These are phyloP conservation scores for Isoetes taiwanensis DNA, from an alignment of 75 land plant species.

Conservation along the genomic window DNA sequence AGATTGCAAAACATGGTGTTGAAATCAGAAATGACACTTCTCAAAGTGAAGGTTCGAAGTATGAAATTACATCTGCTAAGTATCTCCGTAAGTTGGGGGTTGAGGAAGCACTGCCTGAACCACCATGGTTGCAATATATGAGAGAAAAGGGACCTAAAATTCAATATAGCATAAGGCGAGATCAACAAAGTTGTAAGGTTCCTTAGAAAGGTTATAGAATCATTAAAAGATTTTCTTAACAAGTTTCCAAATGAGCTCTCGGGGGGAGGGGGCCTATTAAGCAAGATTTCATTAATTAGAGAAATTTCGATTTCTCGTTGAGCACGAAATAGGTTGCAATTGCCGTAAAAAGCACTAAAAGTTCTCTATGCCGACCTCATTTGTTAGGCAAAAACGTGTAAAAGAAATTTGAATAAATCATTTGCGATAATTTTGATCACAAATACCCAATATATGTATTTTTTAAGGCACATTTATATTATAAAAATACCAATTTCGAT, in stretches of 20 bases:
- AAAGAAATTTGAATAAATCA: too few species aligned
- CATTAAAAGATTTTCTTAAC: conserved; percentile 27
- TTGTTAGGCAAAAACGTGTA: too few species aligned
- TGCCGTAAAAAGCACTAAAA: too few species aligned
- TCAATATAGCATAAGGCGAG: conserved; percentile 23
- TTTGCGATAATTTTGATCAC: too few species aligned
- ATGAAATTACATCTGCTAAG: conserved; percentile 43
- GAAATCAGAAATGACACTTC: conserved; percentile 62
- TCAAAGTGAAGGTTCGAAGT: conserved; percentile 26
- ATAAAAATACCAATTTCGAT: too few species aligned
- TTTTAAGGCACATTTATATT: too few species aligned
- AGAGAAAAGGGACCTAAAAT: conserved; percentile 75
- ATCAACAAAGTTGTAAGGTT: conserved; percentile 28
- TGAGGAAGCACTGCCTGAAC: conserved; percentile 30
- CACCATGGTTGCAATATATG: conserved; percentile 57
- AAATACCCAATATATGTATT: too few species aligned
- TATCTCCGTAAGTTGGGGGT: conserved; percentile 23
- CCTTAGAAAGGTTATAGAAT: conserved; percentile 26
- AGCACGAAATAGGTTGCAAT: too few species aligned
- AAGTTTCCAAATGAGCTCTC: conserved; percentile 45
- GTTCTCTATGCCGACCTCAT: too few species aligned
- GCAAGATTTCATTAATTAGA: too few species aligned
- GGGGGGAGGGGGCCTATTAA: conserved; percentile 66
- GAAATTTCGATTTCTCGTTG: too few species aligned
- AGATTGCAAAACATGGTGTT: conserved; percentile 32